Conservation (phyloP, 23 red algal species). For the Agarophyton chilense region DNA sequence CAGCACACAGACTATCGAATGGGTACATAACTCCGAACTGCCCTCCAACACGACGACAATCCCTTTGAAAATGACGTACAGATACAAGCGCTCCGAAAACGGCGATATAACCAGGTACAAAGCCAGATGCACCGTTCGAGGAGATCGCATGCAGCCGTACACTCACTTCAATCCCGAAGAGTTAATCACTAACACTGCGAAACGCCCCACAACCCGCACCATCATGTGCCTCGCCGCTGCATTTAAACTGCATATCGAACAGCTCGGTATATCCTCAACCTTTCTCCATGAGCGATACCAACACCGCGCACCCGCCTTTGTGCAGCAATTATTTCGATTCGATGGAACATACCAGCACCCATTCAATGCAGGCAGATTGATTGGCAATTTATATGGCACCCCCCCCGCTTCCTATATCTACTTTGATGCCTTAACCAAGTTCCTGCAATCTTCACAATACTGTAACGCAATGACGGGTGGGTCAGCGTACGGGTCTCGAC, state of each 20-base stretch:
- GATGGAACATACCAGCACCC: too few relatives aligned
- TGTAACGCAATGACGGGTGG: too few relatives aligned
- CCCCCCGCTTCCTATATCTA: too few relatives aligned
- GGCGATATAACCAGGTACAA: neutral
- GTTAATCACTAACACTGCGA: neutral
- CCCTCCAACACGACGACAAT: neutral
- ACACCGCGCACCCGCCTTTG: neutral
- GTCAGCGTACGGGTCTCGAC: too few relatives aligned
- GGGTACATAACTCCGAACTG: neutral
- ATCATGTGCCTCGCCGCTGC: neutral
- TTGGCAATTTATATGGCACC: too few relatives aligned
- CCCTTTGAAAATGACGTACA: conserved; percentile 18
- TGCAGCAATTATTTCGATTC: neutral
- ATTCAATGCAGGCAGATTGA: too few relatives aligned
- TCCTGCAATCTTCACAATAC: too few relatives aligned
- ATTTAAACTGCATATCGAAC: neutral
- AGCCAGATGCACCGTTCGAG: conserved; percentile 16
- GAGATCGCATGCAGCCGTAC: conserved; percentile 13
- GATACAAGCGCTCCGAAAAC: neutral
- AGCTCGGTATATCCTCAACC: conserved; percentile 26
- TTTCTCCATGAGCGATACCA: conserved; percentile 30
- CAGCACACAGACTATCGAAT: neutral
- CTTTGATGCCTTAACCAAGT: too few relatives aligned
- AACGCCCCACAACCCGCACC: neutral
- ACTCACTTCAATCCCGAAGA: conserved; percentile 21